Conservation (phyloP, 2,329 filamentous ascomycete genomes). For the Sporothrix dimorphospora region DNA sequence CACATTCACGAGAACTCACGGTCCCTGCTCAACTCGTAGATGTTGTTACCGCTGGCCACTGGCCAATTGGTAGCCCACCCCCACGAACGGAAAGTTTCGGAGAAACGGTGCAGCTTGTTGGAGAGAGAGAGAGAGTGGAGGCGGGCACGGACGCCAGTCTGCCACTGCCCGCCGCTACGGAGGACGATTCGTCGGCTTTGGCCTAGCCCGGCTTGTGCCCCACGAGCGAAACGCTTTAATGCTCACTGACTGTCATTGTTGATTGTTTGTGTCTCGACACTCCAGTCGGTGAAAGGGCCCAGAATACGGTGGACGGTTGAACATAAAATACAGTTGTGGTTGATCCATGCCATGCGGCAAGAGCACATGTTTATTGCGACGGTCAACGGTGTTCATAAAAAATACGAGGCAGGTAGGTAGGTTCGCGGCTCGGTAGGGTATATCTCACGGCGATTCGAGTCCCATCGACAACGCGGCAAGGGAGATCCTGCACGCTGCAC, state of each 20-base stretch:
- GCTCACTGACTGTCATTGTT: no score
- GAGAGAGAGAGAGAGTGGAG: not conserved
- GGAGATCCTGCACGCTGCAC: conserved; percentile 14
- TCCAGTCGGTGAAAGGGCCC: not conserved
- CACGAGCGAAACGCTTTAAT: not conserved
- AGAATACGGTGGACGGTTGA: no score
- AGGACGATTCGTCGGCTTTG: not conserved
- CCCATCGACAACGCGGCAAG: not conserved
- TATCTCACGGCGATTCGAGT: no score
- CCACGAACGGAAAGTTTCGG: conserved; percentile 27
- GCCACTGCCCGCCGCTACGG: not conserved
- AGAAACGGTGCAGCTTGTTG: conserved; percentile 18
- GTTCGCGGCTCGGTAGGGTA: no score
- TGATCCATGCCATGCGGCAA: not conserved
- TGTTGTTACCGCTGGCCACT: not conserved
- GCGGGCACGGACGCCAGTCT: conserved; percentile 14
- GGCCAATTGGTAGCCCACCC: not conserved
- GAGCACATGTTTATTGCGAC: not conserved
- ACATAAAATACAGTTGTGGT: not conserved
- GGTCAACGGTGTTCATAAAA: no score
- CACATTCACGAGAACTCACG: not conserved
- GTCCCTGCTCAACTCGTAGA: not conserved
- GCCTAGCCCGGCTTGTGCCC: not conserved
- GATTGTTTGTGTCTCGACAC: not conserved
- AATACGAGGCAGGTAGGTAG: no score